Evolutionary conservation across 108 stramenopile species (phyloP).

Genomic region (Cyclotella distinguenda): DNA sequence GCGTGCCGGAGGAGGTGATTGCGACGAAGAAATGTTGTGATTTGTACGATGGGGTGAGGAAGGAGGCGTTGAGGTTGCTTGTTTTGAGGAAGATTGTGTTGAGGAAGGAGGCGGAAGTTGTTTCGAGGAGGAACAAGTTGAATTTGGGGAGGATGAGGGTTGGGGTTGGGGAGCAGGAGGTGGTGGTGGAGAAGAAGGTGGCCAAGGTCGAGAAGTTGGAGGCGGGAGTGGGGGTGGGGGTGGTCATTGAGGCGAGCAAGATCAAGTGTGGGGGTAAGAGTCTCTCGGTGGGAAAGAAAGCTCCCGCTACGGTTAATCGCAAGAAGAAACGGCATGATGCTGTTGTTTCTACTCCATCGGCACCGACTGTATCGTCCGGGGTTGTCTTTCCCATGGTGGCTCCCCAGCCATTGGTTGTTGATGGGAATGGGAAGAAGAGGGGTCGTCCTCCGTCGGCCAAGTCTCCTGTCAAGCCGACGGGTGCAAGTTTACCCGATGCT

Average conservation of each 20-base stretch:
- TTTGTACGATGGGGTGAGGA: conserved; percentile 81
- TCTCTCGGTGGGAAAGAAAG: conserved; percentile 6
- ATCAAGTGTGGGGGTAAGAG: not conserved
- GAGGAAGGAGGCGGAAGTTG: conserved; percentile 74
- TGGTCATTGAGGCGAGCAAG: not conserved
- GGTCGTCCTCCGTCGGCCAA: not conserved
- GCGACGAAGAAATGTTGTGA: conserved; percentile 88
- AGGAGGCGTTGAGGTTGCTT: conserved; percentile 74
- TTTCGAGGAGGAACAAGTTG: conserved; percentile 54
- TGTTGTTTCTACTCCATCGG: not conserved
- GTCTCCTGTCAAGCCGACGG: not conserved
- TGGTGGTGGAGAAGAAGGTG: conserved; percentile 10
- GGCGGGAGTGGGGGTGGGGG: not conserved
- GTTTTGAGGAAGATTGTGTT: conserved; percentile 74
- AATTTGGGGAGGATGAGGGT: conserved; percentile 46
- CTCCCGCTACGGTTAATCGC: not conserved
- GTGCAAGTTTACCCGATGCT: not conserved
- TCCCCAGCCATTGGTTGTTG: too few species aligned
- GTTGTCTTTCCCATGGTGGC: too few species aligned
- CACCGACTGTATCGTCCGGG: not conserved
- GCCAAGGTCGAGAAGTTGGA: not conserved
- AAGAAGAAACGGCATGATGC: not conserved
- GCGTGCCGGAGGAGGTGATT: conserved; percentile 59
- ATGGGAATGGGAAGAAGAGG: too few species aligned
- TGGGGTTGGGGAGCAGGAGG: conserved; percentile 17